These are phyloP conservation scores for Aspergillus campestris DNA, from an alignment of 495 filamentous ascomycete species.

Conservation along the genomic window DNA sequence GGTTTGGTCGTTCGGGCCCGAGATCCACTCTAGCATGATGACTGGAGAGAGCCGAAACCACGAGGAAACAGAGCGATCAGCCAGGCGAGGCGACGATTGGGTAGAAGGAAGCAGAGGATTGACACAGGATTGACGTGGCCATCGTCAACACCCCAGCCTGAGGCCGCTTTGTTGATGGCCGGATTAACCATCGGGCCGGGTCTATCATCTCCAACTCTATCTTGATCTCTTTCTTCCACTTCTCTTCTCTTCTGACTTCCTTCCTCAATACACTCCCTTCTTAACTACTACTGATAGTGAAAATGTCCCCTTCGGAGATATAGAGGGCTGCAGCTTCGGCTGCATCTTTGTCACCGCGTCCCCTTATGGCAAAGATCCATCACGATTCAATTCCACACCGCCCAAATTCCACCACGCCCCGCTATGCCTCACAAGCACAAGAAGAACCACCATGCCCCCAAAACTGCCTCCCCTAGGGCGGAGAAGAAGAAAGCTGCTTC, in stretches of 20 bases:
- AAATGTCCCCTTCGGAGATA: constrained; percentile 18
- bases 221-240: neutral
- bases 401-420: constrained; percentile 23
- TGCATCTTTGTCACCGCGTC: constrained; percentile 29
- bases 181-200: neutral
- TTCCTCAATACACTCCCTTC: constrained; percentile 1
- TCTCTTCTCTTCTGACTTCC: neutral
- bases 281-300: constrained; percentile 1
- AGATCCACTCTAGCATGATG: constrained; percentile 26
- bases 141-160: no score
- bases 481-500: constrained; percentile 18
- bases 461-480: constrained; percentile 24
- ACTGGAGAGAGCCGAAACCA: constrained; percentile 5
- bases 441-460: constrained; percentile 28
- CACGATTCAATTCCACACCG: constrained; percentile 17
- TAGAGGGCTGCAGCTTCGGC: constrained; percentile 37
- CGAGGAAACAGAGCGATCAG: neutral
- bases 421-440: constrained; percentile 45
- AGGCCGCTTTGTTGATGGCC: constrained; percentile 22
- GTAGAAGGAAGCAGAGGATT: constrained; percentile 1
- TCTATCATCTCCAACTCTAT: constrained; percentile 8
- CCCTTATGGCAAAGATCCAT: constrained; percentile 19
- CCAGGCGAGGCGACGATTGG: constrained; percentile 9
- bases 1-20: constrained; percentile 17
- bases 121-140: constrained; percentile 19